These are phyloP conservation scores for Mycosphaerella sp. DNA, from an alignment of 2,329 filamentous ascomycete genomes.

Conservation along the genomic window DNA sequence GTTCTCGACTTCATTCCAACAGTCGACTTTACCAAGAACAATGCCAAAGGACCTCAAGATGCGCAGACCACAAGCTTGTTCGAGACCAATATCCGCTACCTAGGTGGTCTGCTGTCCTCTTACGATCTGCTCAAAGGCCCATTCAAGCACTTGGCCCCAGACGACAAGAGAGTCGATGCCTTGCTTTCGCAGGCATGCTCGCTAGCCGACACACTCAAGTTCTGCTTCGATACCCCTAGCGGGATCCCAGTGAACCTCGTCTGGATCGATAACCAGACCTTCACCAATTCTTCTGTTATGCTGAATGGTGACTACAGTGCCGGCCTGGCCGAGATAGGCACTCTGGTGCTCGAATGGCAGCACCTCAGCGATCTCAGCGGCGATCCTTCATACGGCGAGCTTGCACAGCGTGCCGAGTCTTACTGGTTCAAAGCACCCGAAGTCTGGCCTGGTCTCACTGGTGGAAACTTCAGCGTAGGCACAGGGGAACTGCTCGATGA, in stretches of 20 bases:
- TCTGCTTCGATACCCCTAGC: conserved; percentile 69
- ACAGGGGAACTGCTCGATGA: conserved; percentile 63
- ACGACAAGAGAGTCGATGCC: conserved; percentile 45
- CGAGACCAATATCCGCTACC: conserved; percentile 84
- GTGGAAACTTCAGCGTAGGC: conserved; percentile 57
- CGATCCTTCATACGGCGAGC: conserved; percentile 57
- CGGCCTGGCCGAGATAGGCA: conserved; percentile 69
- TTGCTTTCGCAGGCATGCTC: conserved; percentile 62
- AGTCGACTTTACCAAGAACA: conserved; percentile 61
- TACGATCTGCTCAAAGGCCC: conserved; percentile 69
- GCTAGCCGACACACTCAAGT: conserved; percentile 66
- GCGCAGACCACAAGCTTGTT: conserved; percentile 56
- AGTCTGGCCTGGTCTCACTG: conserved; percentile 72
- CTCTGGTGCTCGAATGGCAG: conserved; percentile 78
- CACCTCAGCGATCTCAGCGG: conserved; percentile 69
- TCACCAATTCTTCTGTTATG: conserved; percentile 24
- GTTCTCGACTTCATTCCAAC: conserved; percentile 64
- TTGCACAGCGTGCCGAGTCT: conserved; percentile 62
- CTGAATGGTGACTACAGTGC: conserved; percentile 52
- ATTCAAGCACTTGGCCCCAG: conserved; percentile 31
- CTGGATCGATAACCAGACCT: conserved; percentile 45
- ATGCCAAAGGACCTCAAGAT: conserved; percentile 7
- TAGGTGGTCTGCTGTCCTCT: conserved; percentile 71
- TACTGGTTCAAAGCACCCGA: conserved; percentile 66
- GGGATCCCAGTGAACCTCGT: conserved; percentile 69